Percentiles rank a stretch among this genome's conserved stretches.
These are phyloP conservation scores for Madurella fahalii DNA, from an alignment of 2,329 filamentous ascomycete species.

Conservation along the genomic window DNA sequence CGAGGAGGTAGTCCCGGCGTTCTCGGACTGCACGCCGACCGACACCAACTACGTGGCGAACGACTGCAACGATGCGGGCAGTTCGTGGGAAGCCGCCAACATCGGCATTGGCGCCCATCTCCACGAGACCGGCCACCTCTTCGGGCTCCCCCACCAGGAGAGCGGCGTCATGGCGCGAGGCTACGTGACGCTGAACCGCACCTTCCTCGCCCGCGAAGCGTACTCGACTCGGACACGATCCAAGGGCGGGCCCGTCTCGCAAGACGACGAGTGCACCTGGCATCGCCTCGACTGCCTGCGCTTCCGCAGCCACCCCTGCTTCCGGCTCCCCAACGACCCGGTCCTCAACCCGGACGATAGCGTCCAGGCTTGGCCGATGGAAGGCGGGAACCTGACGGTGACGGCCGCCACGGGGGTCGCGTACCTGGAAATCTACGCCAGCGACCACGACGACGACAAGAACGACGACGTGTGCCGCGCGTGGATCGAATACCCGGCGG, in stretches of 20 bases:
- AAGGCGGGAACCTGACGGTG: conserved; percentile 69
- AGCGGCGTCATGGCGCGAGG: conserved; percentile 89
- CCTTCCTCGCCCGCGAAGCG: conserved; percentile 75
- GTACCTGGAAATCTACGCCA: conserved; percentile 76
- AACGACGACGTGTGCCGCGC: conserved; percentile 75
- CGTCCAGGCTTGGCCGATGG: conserved; percentile 81
- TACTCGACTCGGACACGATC: conserved; percentile 84
- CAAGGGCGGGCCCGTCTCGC: conserved; percentile 70
- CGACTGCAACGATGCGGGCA: conserved; percentile 80
- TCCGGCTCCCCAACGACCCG: conserved; percentile 74
- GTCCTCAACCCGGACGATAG: conserved; percentile 63
- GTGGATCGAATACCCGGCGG: conserved; percentile 75
- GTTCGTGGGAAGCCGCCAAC: conserved; percentile 92
- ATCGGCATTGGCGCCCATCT: conserved; percentile 91
- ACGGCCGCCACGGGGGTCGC: conserved; percentile 79
- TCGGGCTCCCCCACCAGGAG: conserved; percentile 87
- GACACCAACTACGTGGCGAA: conserved; percentile 78
- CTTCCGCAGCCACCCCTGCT: conserved; percentile 87
- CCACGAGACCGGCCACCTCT: conserved; percentile 84
- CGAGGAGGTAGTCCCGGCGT: conserved; percentile 85
- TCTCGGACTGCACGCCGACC: conserved; percentile 85
- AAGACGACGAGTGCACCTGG: conserved; percentile 84
- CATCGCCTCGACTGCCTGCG: conserved; percentile 84
- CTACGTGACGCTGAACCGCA: conserved; percentile 78
- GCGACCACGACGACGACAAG: conserved; percentile 62